Evolutionary conservation across 257 asterid genomes (phyloP).

Genomic region (Striga asiatica): DNA sequence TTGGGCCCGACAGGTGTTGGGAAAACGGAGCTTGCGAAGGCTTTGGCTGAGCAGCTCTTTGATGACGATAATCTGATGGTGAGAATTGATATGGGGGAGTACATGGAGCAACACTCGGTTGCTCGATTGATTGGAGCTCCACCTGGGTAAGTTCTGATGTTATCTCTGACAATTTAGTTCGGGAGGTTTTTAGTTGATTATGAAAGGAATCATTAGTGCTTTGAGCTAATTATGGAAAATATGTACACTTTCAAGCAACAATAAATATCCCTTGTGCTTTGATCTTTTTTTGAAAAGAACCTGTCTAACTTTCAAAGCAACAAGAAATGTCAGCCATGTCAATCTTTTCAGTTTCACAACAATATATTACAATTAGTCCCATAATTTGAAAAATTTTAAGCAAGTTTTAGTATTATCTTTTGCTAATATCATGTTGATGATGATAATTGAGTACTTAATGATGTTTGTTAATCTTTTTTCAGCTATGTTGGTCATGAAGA

Average conservation of each 20-base stretch:
- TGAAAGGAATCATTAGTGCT: not conserved
- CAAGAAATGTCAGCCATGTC: not conserved
- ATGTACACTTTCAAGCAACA: not conserved
- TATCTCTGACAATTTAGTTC: too few relatives aligned
- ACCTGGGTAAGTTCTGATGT: constrained; percentile 66
- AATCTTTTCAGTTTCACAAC: too few relatives aligned
- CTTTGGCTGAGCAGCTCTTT: constrained; percentile 79
- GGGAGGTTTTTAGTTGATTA: not conserved
- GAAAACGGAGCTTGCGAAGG: constrained; percentile 89
- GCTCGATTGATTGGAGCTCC: constrained; percentile 90
- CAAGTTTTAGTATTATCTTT: too few relatives aligned
- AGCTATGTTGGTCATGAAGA: constrained; percentile 94
- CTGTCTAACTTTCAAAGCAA: not conserved
- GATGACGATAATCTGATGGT: constrained; percentile 74
- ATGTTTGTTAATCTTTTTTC: not conserved
- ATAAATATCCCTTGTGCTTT: too few relatives aligned
- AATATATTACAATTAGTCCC: too few relatives aligned
- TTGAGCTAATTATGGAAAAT: not conserved
- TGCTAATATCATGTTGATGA: too few relatives aligned
- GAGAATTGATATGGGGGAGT: constrained; percentile 85
- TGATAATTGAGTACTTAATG: not conserved
- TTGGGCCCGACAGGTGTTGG: constrained; percentile 97
- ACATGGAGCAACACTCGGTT: constrained; percentile 97
- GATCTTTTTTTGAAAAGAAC: not conserved
- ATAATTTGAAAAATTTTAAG: too few relatives aligned